Evolutionary conservation across 169 alveolate species (phyloP).

Genomic region (Eimeria tenella): DNA sequence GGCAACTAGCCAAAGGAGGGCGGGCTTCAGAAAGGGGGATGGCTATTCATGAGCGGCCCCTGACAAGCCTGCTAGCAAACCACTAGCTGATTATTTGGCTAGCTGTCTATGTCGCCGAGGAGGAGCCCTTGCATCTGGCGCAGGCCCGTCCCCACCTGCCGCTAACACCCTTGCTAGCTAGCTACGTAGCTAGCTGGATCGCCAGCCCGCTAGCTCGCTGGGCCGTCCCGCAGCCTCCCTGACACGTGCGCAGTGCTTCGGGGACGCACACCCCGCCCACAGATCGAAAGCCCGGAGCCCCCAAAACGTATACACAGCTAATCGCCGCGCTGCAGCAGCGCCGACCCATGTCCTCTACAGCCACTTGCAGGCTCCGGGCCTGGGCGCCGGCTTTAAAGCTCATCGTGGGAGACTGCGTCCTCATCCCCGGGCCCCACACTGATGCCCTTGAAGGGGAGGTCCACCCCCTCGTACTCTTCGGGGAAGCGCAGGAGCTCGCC

Average conservation of each 20-base stretch:
- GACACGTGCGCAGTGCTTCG: not conserved
- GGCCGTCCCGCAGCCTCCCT: not conserved
- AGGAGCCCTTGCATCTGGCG: not conserved
- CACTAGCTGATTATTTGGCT: not conserved
- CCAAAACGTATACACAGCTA: not conserved
- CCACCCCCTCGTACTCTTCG: conserved; percentile 70
- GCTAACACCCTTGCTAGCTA: not conserved
- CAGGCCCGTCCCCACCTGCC: not conserved
- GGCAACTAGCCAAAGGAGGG: conserved; percentile 8
- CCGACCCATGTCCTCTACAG: not conserved
- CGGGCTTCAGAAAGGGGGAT: conserved; percentile 3
- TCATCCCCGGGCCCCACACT: conserved; percentile 10
- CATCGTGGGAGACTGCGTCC: conserved; percentile 52
- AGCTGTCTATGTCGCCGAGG: not conserved
- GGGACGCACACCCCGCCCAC: not conserved
- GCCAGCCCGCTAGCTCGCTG: not conserved
- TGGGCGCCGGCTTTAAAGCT: not conserved
- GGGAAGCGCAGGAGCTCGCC: conserved; percentile 74
- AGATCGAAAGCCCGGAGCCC: not conserved
- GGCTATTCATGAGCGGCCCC: not conserved
- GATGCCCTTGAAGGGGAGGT: conserved; percentile 56
- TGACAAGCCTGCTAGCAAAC: not conserved
- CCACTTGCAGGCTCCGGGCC: not conserved
- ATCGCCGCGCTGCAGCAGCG: not conserved
- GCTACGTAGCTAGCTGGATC: not conserved